Conservation (phyloP, 352 stramenopile genomes). For the Globisporangium megalacanthum region DNA sequence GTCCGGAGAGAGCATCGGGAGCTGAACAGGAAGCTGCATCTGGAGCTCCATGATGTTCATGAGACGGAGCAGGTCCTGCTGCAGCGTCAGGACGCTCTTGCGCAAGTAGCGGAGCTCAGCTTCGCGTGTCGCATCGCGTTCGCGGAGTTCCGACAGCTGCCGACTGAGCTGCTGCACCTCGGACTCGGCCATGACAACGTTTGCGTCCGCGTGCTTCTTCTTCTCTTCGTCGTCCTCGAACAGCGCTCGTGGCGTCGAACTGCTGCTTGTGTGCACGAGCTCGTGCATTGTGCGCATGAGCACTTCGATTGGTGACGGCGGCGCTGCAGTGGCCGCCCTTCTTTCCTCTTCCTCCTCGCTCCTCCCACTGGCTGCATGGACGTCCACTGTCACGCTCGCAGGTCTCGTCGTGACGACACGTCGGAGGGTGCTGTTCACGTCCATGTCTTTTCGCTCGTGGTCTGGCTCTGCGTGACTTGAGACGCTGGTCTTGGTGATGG, state of each 20-base stretch:
- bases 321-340: neutral
- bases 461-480: no score
- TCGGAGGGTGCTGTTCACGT: no score
- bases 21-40: constrained; percentile 50
- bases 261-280: constrained; percentile 41
- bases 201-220: neutral
- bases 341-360: no score
- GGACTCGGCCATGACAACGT: neutral
- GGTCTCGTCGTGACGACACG: neutral
- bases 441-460: no score
- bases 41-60: constrained; percentile 78
- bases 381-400: constrained; percentile 1
- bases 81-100: constrained; percentile 56
- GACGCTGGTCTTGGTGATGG: no score
- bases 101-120: constrained; percentile 48
- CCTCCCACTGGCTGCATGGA: no score
- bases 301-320: constrained; percentile 35
- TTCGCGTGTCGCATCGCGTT: constrained; percentile 27
- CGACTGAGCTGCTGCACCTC: constrained; percentile 26
- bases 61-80: constrained; percentile 66
- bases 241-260: no score
- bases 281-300: constrained; percentile 56
- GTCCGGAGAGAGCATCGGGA: constrained; percentile 7
- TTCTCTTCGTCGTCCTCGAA: neutral
- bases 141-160: constrained; percentile 21